phyloP scores from a whole-genome alignment of 768 basidiomycete species.

The Arthromyces matolae region DNA sequence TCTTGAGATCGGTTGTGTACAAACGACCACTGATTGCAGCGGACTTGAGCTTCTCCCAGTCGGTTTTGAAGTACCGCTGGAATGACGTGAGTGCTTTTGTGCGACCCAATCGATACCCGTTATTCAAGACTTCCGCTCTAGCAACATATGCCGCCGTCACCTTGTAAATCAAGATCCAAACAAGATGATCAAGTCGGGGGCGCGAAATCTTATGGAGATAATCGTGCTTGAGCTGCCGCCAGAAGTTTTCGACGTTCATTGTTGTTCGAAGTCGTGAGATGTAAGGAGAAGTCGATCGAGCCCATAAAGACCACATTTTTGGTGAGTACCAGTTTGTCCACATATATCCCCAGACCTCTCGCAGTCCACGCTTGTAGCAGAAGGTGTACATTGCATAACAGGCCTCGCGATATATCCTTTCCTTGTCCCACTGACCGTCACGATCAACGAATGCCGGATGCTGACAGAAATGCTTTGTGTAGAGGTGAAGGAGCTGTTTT shows the following conservation, averaged over 20 bases:
- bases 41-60: background rate
- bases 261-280: background rate
- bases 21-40: background rate
- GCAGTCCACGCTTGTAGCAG: background rate
- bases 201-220: background rate
- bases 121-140: background rate
- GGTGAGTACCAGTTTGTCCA: background rate
- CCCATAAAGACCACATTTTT: slow-evolving; percentile 2
- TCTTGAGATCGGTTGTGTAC: background rate
- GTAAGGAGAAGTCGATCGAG: background rate
- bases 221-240: background rate
- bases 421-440: too few species aligned
- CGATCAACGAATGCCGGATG: background rate
- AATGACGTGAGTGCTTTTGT: background rate
- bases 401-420: background rate
- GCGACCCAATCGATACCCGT: background rate
- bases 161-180: background rate
- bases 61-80: background rate
- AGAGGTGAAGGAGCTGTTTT: slow-evolving; percentile 20
- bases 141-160: background rate
- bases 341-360: background rate
- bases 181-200: background rate
- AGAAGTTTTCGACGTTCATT: slow-evolving; percentile 1
- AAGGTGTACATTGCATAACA: background rate
- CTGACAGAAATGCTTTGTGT: slow-evolving; percentile 13